These are phyloP conservation scores for Aspergillus texensis DNA, from an alignment of 2,329 filamentous ascomycete genomes.

Conservation along the genomic window DNA sequence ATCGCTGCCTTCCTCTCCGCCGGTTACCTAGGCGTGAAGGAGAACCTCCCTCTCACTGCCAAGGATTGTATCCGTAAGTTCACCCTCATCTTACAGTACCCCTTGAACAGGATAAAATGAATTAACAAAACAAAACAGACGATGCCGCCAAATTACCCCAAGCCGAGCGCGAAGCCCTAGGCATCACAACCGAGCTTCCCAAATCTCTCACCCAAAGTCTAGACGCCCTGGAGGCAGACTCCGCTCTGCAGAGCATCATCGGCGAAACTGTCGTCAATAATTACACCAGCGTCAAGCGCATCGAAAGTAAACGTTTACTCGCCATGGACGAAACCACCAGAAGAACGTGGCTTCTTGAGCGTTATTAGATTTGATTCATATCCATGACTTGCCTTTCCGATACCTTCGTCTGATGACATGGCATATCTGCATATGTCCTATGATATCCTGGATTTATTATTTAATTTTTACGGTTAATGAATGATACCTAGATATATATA, in stretches of 20 bases:
- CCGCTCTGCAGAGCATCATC: constrained; percentile 30
- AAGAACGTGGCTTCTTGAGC: constrained; percentile 41
- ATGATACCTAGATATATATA: not conserved
- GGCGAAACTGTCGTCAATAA: constrained; percentile 30
- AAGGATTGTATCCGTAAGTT: constrained; percentile 39
- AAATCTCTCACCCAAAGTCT: constrained; percentile 40
- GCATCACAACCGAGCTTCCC: constrained; percentile 41
- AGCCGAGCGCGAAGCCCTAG: constrained; percentile 33
- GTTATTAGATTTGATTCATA: constrained; percentile 34
- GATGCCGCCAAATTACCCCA: constrained; percentile 38
- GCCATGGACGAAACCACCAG: constrained; percentile 35
- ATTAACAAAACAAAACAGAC: constrained; percentile 18
- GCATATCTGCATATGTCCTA: not conserved
- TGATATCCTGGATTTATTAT: not conserved
- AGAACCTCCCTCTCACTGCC: constrained; percentile 26
- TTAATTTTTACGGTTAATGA: not conserved
- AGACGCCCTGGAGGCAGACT: constrained; percentile 32
- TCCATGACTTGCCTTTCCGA: not conserved
- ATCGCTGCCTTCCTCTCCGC: constrained; percentile 63
- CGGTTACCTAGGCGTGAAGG: constrained; percentile 59
- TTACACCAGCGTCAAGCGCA: constrained; percentile 37
- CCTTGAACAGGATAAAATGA: not conserved
- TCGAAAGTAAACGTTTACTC: constrained; percentile 34
- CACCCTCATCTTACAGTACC: not conserved
- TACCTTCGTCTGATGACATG: not conserved